Evolutionary conservation across 1,284 basidiomycete species (phyloP).

Genomic region (Neonothopanus nambi): DNA sequence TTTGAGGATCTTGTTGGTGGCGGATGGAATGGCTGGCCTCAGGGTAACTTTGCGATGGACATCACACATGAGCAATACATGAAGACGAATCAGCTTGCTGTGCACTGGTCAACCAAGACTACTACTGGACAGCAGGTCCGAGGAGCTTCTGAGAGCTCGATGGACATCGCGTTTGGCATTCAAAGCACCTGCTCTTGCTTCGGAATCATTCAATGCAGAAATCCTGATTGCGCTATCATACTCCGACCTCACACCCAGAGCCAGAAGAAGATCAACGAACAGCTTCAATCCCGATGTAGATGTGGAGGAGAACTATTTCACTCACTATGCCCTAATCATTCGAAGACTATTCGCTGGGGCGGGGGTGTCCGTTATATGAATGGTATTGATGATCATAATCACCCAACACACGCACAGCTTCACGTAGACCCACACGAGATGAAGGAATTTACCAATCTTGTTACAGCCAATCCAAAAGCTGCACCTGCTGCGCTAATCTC

Average conservation of each 20-base stretch:
- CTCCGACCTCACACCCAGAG: not conserved
- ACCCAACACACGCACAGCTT: not conserved
- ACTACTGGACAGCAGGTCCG: not conserved
- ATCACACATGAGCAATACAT: not conserved
- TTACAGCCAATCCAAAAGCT: constrained; percentile 1
- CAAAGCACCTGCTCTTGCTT: not conserved
- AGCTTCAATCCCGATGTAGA: not conserved
- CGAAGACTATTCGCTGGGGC: not conserved
- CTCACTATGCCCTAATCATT: not conserved
- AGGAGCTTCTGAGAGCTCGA: not conserved
- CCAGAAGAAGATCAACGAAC: not conserved
- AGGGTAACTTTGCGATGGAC: constrained; percentile 2
- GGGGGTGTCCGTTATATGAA: constrained; percentile 2
- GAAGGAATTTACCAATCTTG: not conserved
- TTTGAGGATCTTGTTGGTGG: constrained; percentile 1
- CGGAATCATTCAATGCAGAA: not conserved
- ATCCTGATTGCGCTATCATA: not conserved
- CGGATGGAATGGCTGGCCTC: not conserved
- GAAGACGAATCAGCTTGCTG: not conserved
- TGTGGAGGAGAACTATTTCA: not conserved
- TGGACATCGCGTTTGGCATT: not conserved
- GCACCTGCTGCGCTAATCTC: constrained; percentile 1
- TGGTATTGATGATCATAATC: constrained; percentile 1
- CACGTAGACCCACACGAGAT: not conserved
- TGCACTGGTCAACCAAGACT: not conserved